phyloP scores from a whole-genome alignment of 2,329 filamentous ascomycete genomes.

The Verticillium longisporum region DNA sequence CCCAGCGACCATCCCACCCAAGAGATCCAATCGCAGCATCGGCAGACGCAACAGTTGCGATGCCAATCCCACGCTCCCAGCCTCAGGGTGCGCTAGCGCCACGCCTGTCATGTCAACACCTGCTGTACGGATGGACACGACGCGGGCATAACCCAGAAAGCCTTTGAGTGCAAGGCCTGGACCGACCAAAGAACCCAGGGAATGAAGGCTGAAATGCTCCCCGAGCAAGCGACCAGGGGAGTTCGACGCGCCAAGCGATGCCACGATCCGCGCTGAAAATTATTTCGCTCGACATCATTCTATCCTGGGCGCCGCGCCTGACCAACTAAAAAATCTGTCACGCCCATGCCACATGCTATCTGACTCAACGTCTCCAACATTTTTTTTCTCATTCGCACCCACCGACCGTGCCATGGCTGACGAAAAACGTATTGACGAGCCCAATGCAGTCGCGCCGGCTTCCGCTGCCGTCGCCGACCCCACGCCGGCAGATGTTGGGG shows the following conservation, averaged over 20 bases:
- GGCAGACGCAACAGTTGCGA: neutral
- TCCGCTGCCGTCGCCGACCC: neutral
- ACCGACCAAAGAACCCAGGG: neutral
- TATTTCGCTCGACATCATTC: neutral
- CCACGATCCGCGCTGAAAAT: neutral
- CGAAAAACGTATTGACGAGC: neutral
- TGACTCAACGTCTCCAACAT: neutral
- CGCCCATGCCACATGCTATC: neutral
- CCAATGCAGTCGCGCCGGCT: neutral
- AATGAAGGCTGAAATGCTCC: neutral
- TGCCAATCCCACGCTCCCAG: neutral
- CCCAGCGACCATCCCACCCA: neutral
- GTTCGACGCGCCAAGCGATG: neutral
- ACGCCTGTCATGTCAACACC: neutral
- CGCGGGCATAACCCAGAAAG: neutral
- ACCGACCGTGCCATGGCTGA: neutral
- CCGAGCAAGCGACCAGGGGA: neutral
- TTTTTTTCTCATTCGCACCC: neutral
- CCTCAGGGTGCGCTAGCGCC: neutral
- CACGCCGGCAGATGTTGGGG: neutral
- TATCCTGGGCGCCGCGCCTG: neutral
- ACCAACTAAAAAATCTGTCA: neutral
- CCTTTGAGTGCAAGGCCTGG: neutral
- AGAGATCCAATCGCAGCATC: neutral
- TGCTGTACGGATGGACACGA: neutral